Evolutionary conservation across 495 filamentous ascomycete genomes (phyloP).

Genomic region (Hypoxylon crocopeplum): DNA sequence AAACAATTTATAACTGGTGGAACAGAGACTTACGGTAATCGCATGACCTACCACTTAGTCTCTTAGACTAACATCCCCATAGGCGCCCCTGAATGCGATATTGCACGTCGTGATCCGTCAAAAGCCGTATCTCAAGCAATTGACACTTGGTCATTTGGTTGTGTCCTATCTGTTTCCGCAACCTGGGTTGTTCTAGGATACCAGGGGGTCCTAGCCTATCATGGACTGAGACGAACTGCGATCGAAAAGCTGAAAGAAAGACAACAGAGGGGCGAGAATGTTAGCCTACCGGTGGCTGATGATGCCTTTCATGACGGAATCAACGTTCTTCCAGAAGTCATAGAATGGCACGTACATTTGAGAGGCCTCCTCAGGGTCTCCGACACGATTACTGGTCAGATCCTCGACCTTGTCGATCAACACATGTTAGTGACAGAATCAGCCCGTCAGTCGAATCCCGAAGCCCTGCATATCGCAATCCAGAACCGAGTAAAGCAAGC

Average conservation of each 20-base stretch:
- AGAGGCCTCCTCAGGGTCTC: background rate
- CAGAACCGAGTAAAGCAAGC: background rate
- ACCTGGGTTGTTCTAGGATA: slow-evolving; percentile 50
- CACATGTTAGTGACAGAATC: slow-evolving; percentile 8
- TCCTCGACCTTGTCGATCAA: slow-evolving; percentile 14
- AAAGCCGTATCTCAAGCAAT: slow-evolving; percentile 41
- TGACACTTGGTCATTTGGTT: slow-evolving; percentile 53
- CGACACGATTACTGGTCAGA: slow-evolving; percentile 9
- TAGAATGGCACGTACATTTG: slow-evolving; percentile 4
- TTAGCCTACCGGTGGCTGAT: slow-evolving; percentile 8
- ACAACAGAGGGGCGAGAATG: background rate
- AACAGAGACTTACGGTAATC: slow-evolving; percentile 48
- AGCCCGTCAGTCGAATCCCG: background rate
- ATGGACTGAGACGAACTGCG: slow-evolving; percentile 1
- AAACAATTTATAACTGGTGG: slow-evolving; percentile 33
- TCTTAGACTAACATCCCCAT: background rate
- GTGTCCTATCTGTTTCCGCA: slow-evolving; percentile 50
- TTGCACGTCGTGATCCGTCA: slow-evolving; percentile 14
- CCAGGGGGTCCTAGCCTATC: slow-evolving; percentile 18
- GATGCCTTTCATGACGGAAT: slow-evolving; percentile 14
- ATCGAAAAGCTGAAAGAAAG: slow-evolving; percentile 10
- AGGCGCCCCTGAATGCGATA: slow-evolving; percentile 24
- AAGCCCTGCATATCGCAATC: background rate
- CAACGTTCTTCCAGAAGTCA: slow-evolving; percentile 11
- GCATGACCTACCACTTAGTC: background rate